Base-by-base conservation (phyloP, 768 basidiomycete genomes). In the Lentinula guzmanii region DNA sequence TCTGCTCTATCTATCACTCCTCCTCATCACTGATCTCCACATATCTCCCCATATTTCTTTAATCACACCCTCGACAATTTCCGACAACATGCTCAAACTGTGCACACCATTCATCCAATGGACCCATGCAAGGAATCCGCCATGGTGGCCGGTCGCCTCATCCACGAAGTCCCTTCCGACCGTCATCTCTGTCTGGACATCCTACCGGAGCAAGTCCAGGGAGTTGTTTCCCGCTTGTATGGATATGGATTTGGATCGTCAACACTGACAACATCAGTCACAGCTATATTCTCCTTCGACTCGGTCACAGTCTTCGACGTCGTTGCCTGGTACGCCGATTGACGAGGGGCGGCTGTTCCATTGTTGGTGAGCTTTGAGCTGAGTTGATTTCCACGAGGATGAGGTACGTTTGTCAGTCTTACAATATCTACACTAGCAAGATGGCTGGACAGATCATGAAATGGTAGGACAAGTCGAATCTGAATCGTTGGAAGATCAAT, bases 31-130 rank as follows among this genome's bases (percentile, higher is more conserved):
- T 7, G 45, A 46, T 46, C 45, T 46, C 45, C 18, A 46, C 21
- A 46, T 46, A 46, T 46, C 45, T 11, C 45, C 45, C 24, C 45
- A 34, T 16, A 52, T n/a, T 28, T 24, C 24, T 24, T 24, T 24
- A 24, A 24, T 33, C 16, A 31, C n/a, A 87, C 96, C 10, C 87
- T 98, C 70, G 96, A 98, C 76, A 98, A 98, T 70, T 83, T 98
- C 2, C 87, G 96, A 50, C 96, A 98, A 71, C 96, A 98, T 73
- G 93, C 95, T 0, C 91, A 95, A 79, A 96, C 95, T 5, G 95
- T 97, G 1, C 96, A 98, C 69, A 48, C 21, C 6, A 18, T 11
- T 48, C 21, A 6, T 48, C 46, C n/a, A 48, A 21, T 21, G 21
- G 18, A 48, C 8, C 46, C 5, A 24, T 48, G 46, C 21, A 18